These are phyloP conservation scores for Multifurca ochricompacta DNA, from an alignment of 768 basidiomycete genomes.

Conservation along the genomic window DNA sequence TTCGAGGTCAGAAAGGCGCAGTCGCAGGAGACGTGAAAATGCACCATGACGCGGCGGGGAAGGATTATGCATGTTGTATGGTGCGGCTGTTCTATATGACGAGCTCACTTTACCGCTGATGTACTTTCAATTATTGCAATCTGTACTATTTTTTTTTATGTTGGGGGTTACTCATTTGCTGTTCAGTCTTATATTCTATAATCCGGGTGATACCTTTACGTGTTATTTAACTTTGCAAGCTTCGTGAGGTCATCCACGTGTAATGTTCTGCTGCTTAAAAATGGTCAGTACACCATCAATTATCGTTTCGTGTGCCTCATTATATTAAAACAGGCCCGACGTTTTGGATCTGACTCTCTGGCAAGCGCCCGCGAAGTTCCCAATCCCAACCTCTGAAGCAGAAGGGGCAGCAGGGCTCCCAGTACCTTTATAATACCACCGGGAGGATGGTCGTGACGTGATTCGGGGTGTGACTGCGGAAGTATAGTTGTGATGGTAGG, in stretches of 20 bases:
- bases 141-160: slow-evolving; percentile 14
- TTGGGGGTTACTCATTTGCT: background rate
- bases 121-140: slow-evolving; percentile 6
- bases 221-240: background rate
- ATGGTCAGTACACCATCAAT: no score
- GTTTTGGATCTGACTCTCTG: no score
- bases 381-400: no score
- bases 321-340: no score
- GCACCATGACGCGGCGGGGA: background rate
- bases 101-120: slow-evolving; percentile 5
- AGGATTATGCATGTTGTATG: background rate
- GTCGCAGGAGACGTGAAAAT: slow-evolving; percentile 43
- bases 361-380: no score
- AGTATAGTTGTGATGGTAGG: no score
- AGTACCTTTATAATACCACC: no score
- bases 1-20: slow-evolving; percentile 48
- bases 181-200: slow-evolving; percentile 2
- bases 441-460: no score
- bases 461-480: no score
- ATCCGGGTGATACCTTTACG: background rate
- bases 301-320: no score
- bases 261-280: no score
- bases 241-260: background rate
- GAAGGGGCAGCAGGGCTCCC: no score
- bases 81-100: slow-evolving; percentile 2